phyloP scores from a whole-genome alignment of 192 early-diverging fungal genomes.

The Chytriomyces sp. region DNA sequence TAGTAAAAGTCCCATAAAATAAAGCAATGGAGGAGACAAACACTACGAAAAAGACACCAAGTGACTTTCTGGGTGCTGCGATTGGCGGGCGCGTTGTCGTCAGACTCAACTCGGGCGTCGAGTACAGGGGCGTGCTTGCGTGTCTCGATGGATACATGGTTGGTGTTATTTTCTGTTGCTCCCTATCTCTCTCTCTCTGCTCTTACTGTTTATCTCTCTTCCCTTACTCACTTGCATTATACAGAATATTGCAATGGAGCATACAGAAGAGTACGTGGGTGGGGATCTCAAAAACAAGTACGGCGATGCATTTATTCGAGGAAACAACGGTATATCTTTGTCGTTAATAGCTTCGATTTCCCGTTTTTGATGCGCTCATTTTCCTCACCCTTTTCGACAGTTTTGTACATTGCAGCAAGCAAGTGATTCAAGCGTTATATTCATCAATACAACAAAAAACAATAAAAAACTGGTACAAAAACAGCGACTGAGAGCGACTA shows the following conservation, averaged over 20 bases:
- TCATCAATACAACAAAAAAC: neutral
- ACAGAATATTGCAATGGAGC: constrained; percentile 94
- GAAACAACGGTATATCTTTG: constrained; percentile 81
- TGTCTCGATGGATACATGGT: constrained; percentile 88
- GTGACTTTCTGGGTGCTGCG: constrained; percentile 86
- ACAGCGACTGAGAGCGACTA: neutral
- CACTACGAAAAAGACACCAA: constrained; percentile 59
- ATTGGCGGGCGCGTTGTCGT: constrained; percentile 88
- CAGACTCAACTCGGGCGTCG: constrained; percentile 93
- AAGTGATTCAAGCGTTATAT: too few relatives aligned
- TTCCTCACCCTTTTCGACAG: too few relatives aligned
- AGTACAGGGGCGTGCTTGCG: constrained; percentile 90
- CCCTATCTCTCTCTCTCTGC: neutral
- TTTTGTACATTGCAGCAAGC: too few relatives aligned
- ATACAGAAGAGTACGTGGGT: constrained; percentile 94
- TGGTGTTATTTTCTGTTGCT: neutral
- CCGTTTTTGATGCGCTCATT: too few relatives aligned
- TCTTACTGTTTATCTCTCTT: neutral
- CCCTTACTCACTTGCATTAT: neutral
- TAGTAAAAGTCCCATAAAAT: too few relatives aligned
- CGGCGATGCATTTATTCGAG: constrained; percentile 95
- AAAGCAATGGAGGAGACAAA: constrained; percentile 14
- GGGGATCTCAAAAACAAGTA: constrained; percentile 92
- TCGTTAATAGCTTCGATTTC: too few relatives aligned
- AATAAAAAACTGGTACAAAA: neutral